Evolutionary conservation across 1,284 basidiomycete genomes (phyloP), one percentile per base, ranked within the genome.

Genomic region (Sphagnurus paluster): DNA sequence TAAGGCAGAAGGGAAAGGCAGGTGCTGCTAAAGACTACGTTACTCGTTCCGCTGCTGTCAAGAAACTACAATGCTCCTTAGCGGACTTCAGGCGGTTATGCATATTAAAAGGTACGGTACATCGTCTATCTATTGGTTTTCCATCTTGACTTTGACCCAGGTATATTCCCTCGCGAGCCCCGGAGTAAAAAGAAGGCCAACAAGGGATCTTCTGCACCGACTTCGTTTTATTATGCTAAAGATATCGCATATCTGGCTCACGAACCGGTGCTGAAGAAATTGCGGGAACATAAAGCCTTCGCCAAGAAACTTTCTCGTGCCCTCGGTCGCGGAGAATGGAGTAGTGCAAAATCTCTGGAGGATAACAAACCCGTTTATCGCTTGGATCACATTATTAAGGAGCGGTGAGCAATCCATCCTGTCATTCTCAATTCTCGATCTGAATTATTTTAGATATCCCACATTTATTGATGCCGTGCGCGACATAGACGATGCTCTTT

Each of bases 221-320:
- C 95, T 1, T 92, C 95, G 4, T 99, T 99, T 73, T 99, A 99
- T 75, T 98, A 98, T 69, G 77, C 93, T 42, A 99, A 99, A 71
- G 97, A 99, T 64, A 97, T 99, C 57, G 91, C 92, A 46, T 99
- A 96, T 69, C 84, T 99, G 39, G 87, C 93, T 13, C 97, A 99
- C 64, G 97, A 99, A 68, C 97, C 97, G 1, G 87, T 99, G 4
- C 77, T 99, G n/a, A 84, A 83, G 65, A 97, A 94, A 64, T 78
- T 99, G 49, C 79, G 97, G 61, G 94, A 99, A 65, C 96, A 99
- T 76, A 99, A 99, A 69, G 86, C 94, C 0, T 99, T 99, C 59
- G 96, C 97, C 1, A 99, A 98, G 75, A 98, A 98, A 69, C 82
- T 99, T 42, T 87, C 93, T 49, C 81, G 92, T 49, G 96, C 97